Evolutionary conservation across 2,329 filamentous ascomycete species (phyloP).

Genomic region (Aspergillus pseudonomiae): DNA sequence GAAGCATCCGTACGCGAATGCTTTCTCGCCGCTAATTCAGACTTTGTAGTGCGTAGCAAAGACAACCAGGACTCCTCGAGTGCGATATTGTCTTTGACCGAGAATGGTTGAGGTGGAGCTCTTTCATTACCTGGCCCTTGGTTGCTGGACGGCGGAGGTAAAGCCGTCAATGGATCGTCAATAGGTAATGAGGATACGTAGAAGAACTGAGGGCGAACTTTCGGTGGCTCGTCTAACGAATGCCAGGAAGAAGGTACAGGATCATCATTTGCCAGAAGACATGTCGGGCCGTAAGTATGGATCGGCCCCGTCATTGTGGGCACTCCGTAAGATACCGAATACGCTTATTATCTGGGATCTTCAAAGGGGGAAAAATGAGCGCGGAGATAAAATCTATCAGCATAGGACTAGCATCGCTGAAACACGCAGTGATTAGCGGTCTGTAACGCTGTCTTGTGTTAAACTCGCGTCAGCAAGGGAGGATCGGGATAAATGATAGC

Average conservation of each 20-base stretch:
- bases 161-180: conserved; percentile 81
- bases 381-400: background rate
- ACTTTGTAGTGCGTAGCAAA: conserved; percentile 44
- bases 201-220: conserved; percentile 74
- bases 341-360: background rate
- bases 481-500: background rate
- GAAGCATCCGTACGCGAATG: conserved; percentile 15
- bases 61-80: conserved; percentile 77
- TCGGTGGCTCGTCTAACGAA: conserved; percentile 55
- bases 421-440: background rate
- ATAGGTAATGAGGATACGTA: conserved; percentile 81
- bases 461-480: conserved; percentile 3
- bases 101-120: conserved; percentile 74
- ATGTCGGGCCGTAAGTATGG: conserved; percentile 65
- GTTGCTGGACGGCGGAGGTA: conserved; percentile 55
- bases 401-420: background rate
- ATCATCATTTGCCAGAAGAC: conserved; percentile 49
- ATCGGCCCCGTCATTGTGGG: conserved; percentile 43
- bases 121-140: conserved; percentile 55
- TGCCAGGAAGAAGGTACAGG: conserved; percentile 36
- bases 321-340: background rate
- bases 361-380: background rate
- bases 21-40: conserved; percentile 8
- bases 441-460: background rate
- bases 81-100: conserved; percentile 74